Conservation (phyloP, 2,329 filamentous ascomycete species). For the Botrytis elliptica region DNA sequence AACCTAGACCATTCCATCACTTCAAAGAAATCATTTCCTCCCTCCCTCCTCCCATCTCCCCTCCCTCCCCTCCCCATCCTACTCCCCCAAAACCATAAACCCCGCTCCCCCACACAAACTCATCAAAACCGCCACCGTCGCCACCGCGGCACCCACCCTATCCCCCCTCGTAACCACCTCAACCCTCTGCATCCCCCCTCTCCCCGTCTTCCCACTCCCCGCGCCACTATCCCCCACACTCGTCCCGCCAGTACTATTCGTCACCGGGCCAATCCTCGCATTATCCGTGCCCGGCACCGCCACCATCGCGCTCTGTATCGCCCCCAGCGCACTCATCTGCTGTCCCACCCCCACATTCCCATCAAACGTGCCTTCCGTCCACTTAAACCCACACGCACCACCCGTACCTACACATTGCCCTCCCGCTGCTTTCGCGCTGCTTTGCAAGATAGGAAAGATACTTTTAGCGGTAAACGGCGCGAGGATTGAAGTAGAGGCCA, state of each 20-base stretch:
- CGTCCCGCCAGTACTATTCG: conserved; percentile 40
- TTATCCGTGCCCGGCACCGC: conserved; percentile 36
- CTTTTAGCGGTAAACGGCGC: conserved; percentile 55
- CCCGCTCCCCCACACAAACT: conserved; percentile 30
- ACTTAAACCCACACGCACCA: conserved; percentile 60
- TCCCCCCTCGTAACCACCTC: conserved; percentile 41
- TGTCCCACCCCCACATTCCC: conserved; percentile 63
- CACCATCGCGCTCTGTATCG: conserved; percentile 47
- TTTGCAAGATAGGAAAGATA: conserved; percentile 53
- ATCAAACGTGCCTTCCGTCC: conserved; percentile 54
- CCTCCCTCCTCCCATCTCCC: too few relatives aligned
- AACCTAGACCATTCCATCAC: neutral
- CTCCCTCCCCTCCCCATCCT: rapidly evolving
- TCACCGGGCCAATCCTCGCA: conserved; percentile 41
- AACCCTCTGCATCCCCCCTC: neutral
- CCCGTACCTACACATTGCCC: conserved; percentile 58
- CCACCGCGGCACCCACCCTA: conserved; percentile 44
- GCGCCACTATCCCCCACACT: conserved; percentile 34
- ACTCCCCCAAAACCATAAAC: conserved; percentile 23
- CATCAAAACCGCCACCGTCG: conserved; percentile 41
- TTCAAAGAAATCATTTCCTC: too few relatives aligned
- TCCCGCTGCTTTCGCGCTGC: conserved; percentile 55
- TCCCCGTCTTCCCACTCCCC: neutral
- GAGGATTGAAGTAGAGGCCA: conserved; percentile 61
- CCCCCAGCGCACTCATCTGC: conserved; percentile 68